Conservation (phyloP, 495 filamentous ascomycete species). For the Penicillium lividum region DNA sequence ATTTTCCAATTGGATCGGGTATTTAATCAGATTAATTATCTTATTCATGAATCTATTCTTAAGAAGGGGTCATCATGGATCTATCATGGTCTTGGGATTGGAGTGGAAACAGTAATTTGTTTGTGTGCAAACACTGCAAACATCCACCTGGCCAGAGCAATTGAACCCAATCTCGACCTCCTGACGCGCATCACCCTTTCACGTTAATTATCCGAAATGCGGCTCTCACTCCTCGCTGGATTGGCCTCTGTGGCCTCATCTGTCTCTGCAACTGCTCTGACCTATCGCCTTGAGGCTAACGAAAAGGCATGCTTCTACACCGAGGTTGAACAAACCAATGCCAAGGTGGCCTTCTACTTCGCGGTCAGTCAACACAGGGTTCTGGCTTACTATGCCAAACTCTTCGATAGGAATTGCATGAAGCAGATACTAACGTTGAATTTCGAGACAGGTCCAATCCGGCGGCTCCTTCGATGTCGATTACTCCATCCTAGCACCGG, state of each 20-base stretch:
- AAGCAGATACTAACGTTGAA: neutral
- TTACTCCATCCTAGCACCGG: constrained; percentile 83
- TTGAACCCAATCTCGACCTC: constrained; percentile 15
- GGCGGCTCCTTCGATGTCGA: constrained; percentile 96
- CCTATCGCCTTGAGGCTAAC: constrained; percentile 86
- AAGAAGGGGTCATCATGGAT: no score
- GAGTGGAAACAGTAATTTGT: constrained; percentile 17
- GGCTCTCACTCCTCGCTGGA: constrained; percentile 45
- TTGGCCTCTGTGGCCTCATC: constrained; percentile 66
- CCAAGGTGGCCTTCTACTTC: constrained; percentile 98
- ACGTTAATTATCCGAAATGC: constrained; percentile 30
- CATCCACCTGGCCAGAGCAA: constrained; percentile 35
- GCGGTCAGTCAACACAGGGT: constrained; percentile 62
- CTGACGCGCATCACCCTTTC: constrained; percentile 23
- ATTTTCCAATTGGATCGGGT: neutral
- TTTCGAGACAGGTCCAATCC: constrained; percentile 74
- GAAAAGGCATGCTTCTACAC: constrained; percentile 97
- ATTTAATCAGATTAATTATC: neutral
- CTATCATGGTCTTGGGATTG: neutral
- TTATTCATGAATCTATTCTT: neutral
- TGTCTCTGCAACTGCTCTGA: constrained; percentile 80
- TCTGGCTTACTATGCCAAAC: neutral
- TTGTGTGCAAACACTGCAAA: constrained; percentile 45
- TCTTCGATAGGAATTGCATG: neutral
- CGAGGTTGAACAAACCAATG: constrained; percentile 63